Evolutionary conservation across 2,329 filamentous ascomycete species (phyloP), one percentile per base, ranked within the genome.

Genomic region (Botrytis porri): DNA sequence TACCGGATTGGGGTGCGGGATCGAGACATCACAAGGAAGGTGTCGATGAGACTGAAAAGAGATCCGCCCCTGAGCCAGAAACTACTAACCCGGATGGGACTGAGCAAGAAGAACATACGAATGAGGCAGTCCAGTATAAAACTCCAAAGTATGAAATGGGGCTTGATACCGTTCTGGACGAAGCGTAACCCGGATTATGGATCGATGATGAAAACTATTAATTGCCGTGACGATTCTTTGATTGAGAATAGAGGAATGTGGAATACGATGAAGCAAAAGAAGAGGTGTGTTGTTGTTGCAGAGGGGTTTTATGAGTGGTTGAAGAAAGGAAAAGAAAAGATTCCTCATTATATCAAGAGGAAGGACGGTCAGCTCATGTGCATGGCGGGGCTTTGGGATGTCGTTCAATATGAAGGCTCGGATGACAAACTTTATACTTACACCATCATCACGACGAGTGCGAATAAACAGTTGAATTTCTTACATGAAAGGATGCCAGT

Each of bases 291-390:
- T 35, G 89, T 98, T 16, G 81, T 97, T 9, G 94, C 93, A 16
- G 92, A 98, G 82, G 96, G 96, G 1, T 99, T 98, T 82, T 99
- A 94, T 79, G 96, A 99, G 82, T 98, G 96, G 96, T 84, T 97
- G 74, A 95, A 95, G 82, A 93, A 91, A 78, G 86, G 87, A 1
- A 95, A 92, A 77, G 92, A 96, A 71, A 97, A 93, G 83, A 84
- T 95, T 2, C 95, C 96, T 18, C 90, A 98, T 82, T 98, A 90
- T 78, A 88, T 94, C 35, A 95, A 91, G 82, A 86, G 94, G 41
- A 92, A 90, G 77, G 95, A 98, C 80, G 93, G 92, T 0, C 88
- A 90, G 77, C 83, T 98, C 78, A 93, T 81, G 91, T 95, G 90
- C 79, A 90, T 98, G 78, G 95, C 95, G 18, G 96, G 95, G 0